Evolutionary conservation across 192 early-diverging fungal species (phyloP), one percentile per base, ranked within the genome.

Genomic region (Backusella liffmaniae): DNA sequence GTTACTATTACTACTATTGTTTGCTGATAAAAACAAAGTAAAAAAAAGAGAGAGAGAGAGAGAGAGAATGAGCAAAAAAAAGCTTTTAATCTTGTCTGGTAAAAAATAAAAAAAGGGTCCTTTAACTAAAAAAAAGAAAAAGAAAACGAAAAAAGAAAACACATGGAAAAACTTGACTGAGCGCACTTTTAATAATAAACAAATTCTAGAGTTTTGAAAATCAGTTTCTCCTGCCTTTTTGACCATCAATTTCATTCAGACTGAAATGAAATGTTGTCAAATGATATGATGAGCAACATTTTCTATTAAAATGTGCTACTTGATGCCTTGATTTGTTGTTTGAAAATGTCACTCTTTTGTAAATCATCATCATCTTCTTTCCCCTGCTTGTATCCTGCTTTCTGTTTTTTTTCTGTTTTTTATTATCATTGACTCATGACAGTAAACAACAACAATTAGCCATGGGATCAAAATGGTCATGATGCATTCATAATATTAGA

Each of bases 31-130:
- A 23, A 21, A 18, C 8, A 59, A 59, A 26, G 23, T 10, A 9
- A 59, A 26, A 51, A 0, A n/a, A 53, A 53, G n/a, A 53, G 21
- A 18, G 8, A 51, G 21, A n/a, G 5, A 53, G 0, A 56, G 9
- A 44, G 4, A 16, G 42, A 49, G 16, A 49, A 49, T 49, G 4
- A 49, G 6, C 15, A 49, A 49, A 6, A 62, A 62, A 62, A 62
- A 8, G 8, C 56, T 62, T 62, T 62, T 62, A 62, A 62, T 62
- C 26, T 62, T 62, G 56, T 23, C 56, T 62, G 56, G 56, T 23
- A 62, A 49, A 49, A n/a, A 62, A 56, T 21, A 21, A 21, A 56
- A 59, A 59, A 62, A 62, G 56, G 56, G 56, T 62, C 56, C 56
- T 62, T 62, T 26, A 62, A 12, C 10, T 12, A 62, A 4, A 12